phyloP scores from a whole-genome alignment of 2,329 filamentous ascomycete genomes.

The Scedosporium aurantiacum region DNA sequence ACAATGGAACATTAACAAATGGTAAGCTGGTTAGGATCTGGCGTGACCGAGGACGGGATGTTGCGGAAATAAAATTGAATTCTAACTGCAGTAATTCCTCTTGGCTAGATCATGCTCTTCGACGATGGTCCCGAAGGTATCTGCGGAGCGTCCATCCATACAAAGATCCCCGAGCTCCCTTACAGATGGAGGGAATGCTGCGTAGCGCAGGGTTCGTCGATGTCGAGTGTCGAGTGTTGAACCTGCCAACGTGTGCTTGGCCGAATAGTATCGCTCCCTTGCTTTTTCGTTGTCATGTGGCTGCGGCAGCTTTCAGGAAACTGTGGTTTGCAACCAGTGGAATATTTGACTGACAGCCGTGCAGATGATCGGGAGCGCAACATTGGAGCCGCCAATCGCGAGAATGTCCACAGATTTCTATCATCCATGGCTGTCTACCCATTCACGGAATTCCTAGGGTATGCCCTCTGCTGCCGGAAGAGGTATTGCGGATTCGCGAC shows the following conservation, averaged over 20 bases:
- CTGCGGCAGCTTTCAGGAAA: background rate
- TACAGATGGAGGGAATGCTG: constrained; percentile 49
- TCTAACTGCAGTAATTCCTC: background rate
- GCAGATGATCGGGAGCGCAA: constrained; percentile 38
- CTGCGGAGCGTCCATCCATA: constrained; percentile 47
- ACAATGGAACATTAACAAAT: constrained; percentile 66
- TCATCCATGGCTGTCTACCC: constrained; percentile 6
- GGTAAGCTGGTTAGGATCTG: constrained; percentile 25
- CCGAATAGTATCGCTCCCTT: constrained; percentile 40
- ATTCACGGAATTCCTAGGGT: constrained; percentile 7
- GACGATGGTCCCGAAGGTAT: constrained; percentile 57
- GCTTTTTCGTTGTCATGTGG: background rate
- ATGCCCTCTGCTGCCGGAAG: background rate
- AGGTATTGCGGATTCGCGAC: too few species aligned
- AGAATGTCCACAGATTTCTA: constrained; percentile 30
- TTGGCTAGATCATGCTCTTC: constrained; percentile 47
- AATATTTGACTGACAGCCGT: background rate
- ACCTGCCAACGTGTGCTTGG: constrained; percentile 60
- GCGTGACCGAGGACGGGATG: background rate
- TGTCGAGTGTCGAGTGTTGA: constrained; percentile 54
- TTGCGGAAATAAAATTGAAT: background rate
- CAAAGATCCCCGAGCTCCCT: constrained; percentile 56
- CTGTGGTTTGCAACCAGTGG: background rate
- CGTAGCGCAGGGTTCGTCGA: constrained; percentile 54
- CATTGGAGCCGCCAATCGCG: constrained; percentile 42